Conservation (phyloP, 202 grass and related monocot genomes). For the Brachypodium distachyon region DNA sequence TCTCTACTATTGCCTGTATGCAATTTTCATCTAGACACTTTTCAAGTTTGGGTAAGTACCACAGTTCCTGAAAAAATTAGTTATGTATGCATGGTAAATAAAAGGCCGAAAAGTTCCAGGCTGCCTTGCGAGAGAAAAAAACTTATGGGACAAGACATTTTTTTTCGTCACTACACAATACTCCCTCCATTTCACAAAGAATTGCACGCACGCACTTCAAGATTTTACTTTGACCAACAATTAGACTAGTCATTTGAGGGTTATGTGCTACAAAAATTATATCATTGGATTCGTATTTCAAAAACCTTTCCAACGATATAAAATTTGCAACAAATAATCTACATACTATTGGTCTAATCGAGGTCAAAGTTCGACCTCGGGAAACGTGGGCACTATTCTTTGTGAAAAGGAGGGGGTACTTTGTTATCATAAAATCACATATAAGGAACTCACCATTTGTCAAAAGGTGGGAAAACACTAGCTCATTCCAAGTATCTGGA, state of each 20-base stretch:
- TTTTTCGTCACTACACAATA: background rate
- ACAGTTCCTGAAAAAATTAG: background rate
- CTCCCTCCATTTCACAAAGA: too few species aligned
- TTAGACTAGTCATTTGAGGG: too few species aligned
- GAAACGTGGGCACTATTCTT: too few species aligned
- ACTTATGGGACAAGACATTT: background rate
- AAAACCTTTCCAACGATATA: too few species aligned
- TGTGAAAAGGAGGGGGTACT: too few species aligned
- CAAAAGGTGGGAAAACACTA: conserved; percentile 77
- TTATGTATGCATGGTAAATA: background rate
- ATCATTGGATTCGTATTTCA: too few species aligned
- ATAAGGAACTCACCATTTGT: conserved; percentile 47
- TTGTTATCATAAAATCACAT: background rate
- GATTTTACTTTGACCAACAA: too few species aligned
- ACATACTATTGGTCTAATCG: too few species aligned
- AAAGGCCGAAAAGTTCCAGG: background rate
- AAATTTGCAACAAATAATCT: too few species aligned
- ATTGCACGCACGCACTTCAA: too few species aligned
- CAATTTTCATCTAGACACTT: background rate
- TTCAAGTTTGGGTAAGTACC: background rate
- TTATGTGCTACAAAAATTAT: too few species aligned
- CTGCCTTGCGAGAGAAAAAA: background rate
- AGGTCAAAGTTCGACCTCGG: too few species aligned
- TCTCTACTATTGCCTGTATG: background rate
- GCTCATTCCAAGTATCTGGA: conserved; percentile 95